Base-by-base conservation (phyloP, 768 basidiomycete genomes). In the Guyanaporus albipodus region DNA sequence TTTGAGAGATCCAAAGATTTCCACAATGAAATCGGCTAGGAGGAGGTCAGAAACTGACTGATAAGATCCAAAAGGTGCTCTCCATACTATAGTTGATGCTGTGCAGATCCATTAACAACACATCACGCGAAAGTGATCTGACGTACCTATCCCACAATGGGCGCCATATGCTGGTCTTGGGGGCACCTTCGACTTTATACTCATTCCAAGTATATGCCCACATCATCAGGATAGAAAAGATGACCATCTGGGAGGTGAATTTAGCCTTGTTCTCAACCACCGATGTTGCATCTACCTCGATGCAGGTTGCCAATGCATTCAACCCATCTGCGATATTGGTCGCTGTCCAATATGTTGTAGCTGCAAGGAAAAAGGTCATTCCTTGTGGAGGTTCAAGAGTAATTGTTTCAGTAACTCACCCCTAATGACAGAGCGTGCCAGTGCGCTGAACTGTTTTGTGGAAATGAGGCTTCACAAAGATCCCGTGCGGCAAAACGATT, bases 271-370 rank as follows among this genome's bases (percentile, higher is more conserved):
- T 36, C 29, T 22, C 42, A 11, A n/a, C 15, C 11, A 11, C 35
- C n/a, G 27, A 6, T 0, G 15, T 22, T 42, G 17, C 31, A 24
- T 49, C 44, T 53, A 87, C 89, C 78, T 95, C 92, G 39, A 94
- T 79, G 53, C 87, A 89, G 24, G 82, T 89, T 15, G 85, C 72
- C 4, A 96, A 73, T 0, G 92, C 90, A 52, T 82, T 87, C 24
- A 94, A 67, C 1, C 92, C 92, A 48, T 95, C 77, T 1, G 90
- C 78, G 41, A 95, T 80, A 59, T 95, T 95, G 4, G 85, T 83
- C 28, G 73, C 67, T 3, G 91, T 88, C 91, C 92, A 93, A 59
- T 82, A 91, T 45, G 76, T 36, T 0, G 89, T 90, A n/a, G 70
- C 89, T 79, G 42, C 17, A 29, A 11, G 12, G 38, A 39, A 28